Conservation (phyloP, 805 yeast species). For the Wickerhamiella alocasiicola region DNA sequence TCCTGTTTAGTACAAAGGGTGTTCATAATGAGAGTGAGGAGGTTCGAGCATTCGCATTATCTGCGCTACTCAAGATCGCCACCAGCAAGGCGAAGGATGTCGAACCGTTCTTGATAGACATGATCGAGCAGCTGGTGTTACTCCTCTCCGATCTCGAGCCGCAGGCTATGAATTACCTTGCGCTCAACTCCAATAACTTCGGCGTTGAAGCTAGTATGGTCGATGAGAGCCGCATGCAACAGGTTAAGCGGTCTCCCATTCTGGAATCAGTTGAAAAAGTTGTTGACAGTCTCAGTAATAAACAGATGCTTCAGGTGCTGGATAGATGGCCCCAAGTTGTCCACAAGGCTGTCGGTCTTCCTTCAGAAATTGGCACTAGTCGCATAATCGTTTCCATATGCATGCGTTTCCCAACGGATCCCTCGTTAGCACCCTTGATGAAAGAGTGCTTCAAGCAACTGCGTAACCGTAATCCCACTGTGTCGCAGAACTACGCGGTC, state of each 20-base stretch:
- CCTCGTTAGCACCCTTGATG: slow-evolving; percentile 46
- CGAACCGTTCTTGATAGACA: slow-evolving; percentile 52
- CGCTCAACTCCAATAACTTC: slow-evolving; percentile 80
- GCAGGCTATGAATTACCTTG: slow-evolving; percentile 71
- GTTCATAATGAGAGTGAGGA: slow-evolving; percentile 78
- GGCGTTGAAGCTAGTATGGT: slow-evolving; percentile 58
- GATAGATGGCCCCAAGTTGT: slow-evolving; percentile 42
- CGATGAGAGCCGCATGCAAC: slow-evolving; percentile 63
- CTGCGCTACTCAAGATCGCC: slow-evolving; percentile 62
- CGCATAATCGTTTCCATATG: slow-evolving; percentile 55
- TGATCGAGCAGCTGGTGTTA: slow-evolving; percentile 55
- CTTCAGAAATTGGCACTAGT: slow-evolving; percentile 80
- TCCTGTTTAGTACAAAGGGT: slow-evolving; percentile 68
- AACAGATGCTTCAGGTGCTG: slow-evolving; percentile 38
- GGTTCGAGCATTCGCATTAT: slow-evolving; percentile 59
- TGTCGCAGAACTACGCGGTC: slow-evolving; percentile 62
- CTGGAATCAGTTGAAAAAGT: slow-evolving; percentile 74
- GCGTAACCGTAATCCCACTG: slow-evolving; percentile 57
- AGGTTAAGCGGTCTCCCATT: slow-evolving; percentile 71
- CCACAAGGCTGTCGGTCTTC: slow-evolving; percentile 68
- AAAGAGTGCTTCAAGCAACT: slow-evolving; percentile 46
- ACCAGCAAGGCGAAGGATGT: slow-evolving; percentile 45
- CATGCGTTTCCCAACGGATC: slow-evolving; percentile 37
- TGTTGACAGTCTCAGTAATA: slow-evolving; percentile 44
- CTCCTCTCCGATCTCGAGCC: slow-evolving; percentile 86